Percentiles rank a stretch among this genome's conserved stretches.
These are phyloP conservation scores for Fusarium globosum DNA, from an alignment of 2,329 filamentous ascomycete genomes.

Conservation along the genomic window DNA sequence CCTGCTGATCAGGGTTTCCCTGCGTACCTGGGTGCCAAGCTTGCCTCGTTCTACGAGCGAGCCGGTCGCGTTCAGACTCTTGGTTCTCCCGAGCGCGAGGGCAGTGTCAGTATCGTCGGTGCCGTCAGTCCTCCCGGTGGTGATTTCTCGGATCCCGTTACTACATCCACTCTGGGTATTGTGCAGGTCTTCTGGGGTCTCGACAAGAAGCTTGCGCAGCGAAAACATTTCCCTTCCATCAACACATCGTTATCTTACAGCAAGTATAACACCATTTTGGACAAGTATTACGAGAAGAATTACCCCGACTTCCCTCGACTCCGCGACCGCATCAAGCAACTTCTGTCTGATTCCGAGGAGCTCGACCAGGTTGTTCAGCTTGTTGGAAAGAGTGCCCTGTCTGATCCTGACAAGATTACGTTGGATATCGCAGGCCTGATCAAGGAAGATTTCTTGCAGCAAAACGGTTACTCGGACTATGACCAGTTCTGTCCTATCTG, in stretches of 20 bases:
- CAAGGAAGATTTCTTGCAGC: slow-evolving; percentile 99
- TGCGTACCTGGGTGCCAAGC: slow-evolving; percentile 94
- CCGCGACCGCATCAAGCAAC: slow-evolving; percentile 91
- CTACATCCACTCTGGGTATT: slow-evolving; percentile 91
- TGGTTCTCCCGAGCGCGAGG: slow-evolving; percentile 87
- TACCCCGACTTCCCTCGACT: slow-evolving; percentile 94
- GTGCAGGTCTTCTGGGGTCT: slow-evolving; percentile 99
- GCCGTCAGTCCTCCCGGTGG: slow-evolving; percentile 97
- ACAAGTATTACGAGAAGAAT: slow-evolving; percentile 94
- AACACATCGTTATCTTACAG: slow-evolving; percentile 95
- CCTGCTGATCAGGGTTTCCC: slow-evolving; percentile 99
- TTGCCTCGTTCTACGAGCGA: slow-evolving; percentile 99
- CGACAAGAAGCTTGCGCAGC: slow-evolving; percentile 98
- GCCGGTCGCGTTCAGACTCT: slow-evolving; percentile 87
- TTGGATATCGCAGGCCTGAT: slow-evolving; percentile 90
- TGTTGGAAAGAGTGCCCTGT: slow-evolving; percentile 95
- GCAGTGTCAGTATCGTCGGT: slow-evolving; percentile 97
- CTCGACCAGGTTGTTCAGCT: slow-evolving; percentile 98
- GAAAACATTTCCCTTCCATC: slow-evolving; percentile 99
- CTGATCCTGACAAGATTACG: slow-evolving; percentile 98
- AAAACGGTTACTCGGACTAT: slow-evolving; percentile 99
- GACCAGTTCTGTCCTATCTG: slow-evolving; percentile 99
- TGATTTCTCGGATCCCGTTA: slow-evolving; percentile 99
- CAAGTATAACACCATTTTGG: slow-evolving; percentile 91
- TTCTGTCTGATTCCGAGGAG: slow-evolving; percentile 95